A percentile compares a stretch with the other conserved stretches of the same genome.
Conservation (phyloP, 371 early-diverging fungal genomes). For the Phascolomyces articulosus region DNA sequence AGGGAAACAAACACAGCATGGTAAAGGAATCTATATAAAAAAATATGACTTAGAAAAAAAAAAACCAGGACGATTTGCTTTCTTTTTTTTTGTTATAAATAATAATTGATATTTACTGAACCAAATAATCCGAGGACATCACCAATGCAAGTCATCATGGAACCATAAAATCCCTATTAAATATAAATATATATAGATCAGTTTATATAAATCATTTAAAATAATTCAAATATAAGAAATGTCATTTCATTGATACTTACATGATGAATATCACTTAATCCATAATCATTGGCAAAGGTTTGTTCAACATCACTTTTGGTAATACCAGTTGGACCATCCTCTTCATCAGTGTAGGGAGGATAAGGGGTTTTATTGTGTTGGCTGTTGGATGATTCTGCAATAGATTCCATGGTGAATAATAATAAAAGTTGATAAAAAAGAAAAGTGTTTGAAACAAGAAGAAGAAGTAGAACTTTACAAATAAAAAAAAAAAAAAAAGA, state of each 20-base stretch:
- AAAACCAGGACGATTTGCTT: too few relatives aligned
- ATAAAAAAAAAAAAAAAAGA: constrained; percentile 13
- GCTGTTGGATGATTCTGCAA: not conserved
- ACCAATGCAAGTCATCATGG: constrained; percentile 54
- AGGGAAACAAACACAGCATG: constrained; percentile 65
- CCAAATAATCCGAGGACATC: constrained; percentile 46
- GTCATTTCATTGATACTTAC: too few relatives aligned
- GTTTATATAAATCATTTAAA: too few relatives aligned
- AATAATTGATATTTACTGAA: constrained; percentile 32
- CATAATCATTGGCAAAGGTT: constrained; percentile 36
- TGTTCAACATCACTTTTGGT: constrained; percentile 32
- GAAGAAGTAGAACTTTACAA: constrained; percentile 8
- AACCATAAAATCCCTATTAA: constrained; percentile 44
- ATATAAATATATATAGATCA: too few relatives aligned
- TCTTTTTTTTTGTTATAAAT: too few relatives aligned
- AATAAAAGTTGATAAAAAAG: constrained; percentile 1
- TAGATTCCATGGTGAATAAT: not conserved
- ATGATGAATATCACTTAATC: constrained; percentile 24
- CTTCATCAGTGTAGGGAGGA: constrained; percentile 13
- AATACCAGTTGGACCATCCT: constrained; percentile 23
- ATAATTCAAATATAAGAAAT: too few relatives aligned
- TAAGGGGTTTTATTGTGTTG: not conserved
- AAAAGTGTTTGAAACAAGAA: not conserved
- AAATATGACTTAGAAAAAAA: not conserved
- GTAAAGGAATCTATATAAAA: constrained; percentile 18